Conservation (phyloP, 345 rosid genomes). For the Anacardium occidentale region DNA sequence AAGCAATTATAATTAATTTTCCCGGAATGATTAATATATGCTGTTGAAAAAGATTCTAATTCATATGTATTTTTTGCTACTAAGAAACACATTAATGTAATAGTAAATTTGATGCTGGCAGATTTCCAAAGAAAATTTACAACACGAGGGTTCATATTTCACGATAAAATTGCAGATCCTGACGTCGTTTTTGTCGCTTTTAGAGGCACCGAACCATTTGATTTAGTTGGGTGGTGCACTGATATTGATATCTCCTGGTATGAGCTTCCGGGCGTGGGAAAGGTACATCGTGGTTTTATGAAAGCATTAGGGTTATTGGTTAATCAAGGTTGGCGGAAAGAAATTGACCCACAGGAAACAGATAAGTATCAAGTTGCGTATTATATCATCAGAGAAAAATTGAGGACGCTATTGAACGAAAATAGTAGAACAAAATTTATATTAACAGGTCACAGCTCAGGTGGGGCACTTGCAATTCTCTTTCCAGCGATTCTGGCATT, state of each 20-base stretch:
- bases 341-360: slow-evolving; percentile 9
- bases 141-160: slow-evolving; percentile 36
- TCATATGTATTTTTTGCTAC: neutral
- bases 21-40: neutral
- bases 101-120: slow-evolving; percentile 11
- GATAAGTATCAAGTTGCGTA: slow-evolving; percentile 42
- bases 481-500: slow-evolving; percentile 50
- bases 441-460: slow-evolving; percentile 68
- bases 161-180: slow-evolving; percentile 23
- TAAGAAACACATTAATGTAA: neutral
- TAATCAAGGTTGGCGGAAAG: slow-evolving; percentile 46
- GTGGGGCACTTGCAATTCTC: slow-evolving; percentile 58
- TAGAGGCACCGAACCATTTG: slow-evolving; percentile 47
- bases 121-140: slow-evolving; percentile 28
- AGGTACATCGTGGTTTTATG: slow-evolving; percentile 60
- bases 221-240: slow-evolving; percentile 48
- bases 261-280: slow-evolving; percentile 35
- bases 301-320: slow-evolving; percentile 56
- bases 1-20: too few relatives aligned
- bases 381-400: slow-evolving; percentile 43
- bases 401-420: slow-evolving; percentile 27
- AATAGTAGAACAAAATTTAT: slow-evolving; percentile 44
- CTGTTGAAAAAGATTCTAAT: neutral
- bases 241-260: slow-evolving; percentile 49
- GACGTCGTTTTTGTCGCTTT: slow-evolving; percentile 41